These are phyloP conservation scores for Alternaria atra DNA, from an alignment of 2,329 filamentous ascomycete genomes.

Conservation along the genomic window DNA sequence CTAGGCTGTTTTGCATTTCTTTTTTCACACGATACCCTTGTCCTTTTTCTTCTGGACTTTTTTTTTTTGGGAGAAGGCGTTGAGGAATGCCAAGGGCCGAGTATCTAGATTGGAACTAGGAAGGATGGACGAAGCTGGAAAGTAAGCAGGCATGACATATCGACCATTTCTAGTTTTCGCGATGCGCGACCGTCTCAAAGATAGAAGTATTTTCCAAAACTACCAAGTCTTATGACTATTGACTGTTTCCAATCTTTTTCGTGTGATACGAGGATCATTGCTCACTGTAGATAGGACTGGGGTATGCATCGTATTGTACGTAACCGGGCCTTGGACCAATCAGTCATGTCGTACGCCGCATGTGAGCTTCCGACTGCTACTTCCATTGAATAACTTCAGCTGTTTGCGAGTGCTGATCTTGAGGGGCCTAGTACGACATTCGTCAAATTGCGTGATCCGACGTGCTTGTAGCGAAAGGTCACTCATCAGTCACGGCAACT, in stretches of 20 bases:
- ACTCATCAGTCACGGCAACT: conserved; percentile 18
- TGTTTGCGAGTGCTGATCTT: not conserved
- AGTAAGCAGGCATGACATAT: not conserved
- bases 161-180: not conserved
- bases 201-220: not conserved
- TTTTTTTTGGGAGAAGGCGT: not conserved
- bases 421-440: not conserved
- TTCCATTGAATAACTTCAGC: not conserved
- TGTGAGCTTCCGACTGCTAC: not conserved
- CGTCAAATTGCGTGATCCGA: conserved; percentile 44
- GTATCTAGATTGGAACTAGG: not conserved
- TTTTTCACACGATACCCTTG: not conserved
- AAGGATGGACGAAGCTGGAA: not conserved
- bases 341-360: not conserved
- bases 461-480: conserved; percentile 42
- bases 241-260: not conserved
- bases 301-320: not conserved
- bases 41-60: not conserved
- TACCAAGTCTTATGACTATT: not conserved
- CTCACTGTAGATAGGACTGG: conserved; percentile 3
- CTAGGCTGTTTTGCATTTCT: not conserved
- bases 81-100: not conserved
- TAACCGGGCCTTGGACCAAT: not conserved
- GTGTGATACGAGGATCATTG: not conserved
- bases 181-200: not conserved